Evolutionary conservation across 1,284 basidiomycete species (phyloP).

Genomic region (Rhodofomes roseus): DNA sequence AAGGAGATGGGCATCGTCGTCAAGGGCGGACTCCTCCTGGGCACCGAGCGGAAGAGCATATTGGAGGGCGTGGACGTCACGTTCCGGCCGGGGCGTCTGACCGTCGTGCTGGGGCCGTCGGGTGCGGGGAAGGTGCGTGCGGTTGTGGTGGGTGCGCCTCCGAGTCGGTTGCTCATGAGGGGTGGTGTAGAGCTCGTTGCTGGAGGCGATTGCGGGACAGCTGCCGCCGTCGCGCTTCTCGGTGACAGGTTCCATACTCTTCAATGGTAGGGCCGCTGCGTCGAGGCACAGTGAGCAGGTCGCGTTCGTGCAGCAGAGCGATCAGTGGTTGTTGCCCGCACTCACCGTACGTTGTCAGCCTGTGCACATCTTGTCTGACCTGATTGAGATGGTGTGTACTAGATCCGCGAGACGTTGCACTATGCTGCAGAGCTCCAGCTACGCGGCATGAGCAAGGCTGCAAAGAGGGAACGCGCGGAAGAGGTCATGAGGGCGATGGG

Average conservation of each 20-base stretch:
- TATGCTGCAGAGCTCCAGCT: background rate
- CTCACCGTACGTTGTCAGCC: background rate
- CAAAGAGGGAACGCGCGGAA: background rate
- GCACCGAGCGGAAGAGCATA: background rate
- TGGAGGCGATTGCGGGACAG: background rate
- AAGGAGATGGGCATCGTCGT: background rate
- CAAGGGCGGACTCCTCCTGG: background rate
- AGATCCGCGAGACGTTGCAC: background rate
- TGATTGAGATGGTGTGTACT: background rate
- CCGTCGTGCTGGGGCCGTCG: background rate
- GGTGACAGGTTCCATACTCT: background rate
- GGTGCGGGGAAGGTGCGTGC: background rate
- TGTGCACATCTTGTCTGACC: background rate
- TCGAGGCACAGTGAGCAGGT: background rate
- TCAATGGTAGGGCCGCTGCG: background rate
- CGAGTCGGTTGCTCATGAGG: background rate
- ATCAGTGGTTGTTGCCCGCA: background rate
- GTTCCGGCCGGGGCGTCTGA: background rate
- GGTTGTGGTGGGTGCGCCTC: background rate
- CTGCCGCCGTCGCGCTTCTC: background rate
- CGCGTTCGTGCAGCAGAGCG: background rate
- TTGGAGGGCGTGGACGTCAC: background rate
- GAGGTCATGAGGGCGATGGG: background rate
- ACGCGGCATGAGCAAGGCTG: background rate
- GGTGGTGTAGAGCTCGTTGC: background rate